Conservation (phyloP, 2,329 filamentous ascomycete species). For the Saccharata proteae region DNA sequence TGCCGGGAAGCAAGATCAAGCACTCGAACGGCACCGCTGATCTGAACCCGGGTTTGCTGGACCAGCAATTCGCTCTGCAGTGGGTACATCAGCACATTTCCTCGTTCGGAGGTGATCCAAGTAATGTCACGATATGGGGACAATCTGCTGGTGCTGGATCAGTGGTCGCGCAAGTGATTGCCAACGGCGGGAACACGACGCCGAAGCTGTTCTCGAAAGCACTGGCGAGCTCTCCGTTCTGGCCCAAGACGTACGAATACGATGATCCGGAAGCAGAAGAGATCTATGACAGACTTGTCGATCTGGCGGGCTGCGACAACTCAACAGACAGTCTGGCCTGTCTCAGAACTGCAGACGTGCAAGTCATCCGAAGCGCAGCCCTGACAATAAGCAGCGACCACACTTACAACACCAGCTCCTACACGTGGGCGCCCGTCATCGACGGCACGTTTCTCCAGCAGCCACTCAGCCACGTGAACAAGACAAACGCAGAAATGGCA, state of each 20-base stretch:
- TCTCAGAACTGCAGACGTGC: slow-evolving; percentile 42
- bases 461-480: slow-evolving; percentile 33
- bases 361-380: slow-evolving; percentile 41
- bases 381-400: slow-evolving; percentile 36
- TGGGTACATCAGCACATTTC: slow-evolving; percentile 26
- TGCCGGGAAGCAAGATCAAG: slow-evolving; percentile 38
- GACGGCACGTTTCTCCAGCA: slow-evolving; percentile 41
- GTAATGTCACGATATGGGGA: slow-evolving; percentile 30
- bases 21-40: slow-evolving; percentile 32
- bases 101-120: slow-evolving; percentile 26
- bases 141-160: slow-evolving; percentile 39
- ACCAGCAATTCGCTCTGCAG: slow-evolving; percentile 23
- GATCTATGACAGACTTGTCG: slow-evolving; percentile 36
- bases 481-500: slow-evolving; percentile 32
- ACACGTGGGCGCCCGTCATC: slow-evolving; percentile 50
- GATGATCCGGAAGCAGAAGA: slow-evolving; percentile 39
- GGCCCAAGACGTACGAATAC: slow-evolving; percentile 46
- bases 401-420: slow-evolving; percentile 44
- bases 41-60: slow-evolving; percentile 32
- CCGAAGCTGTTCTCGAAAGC: slow-evolving; percentile 37
- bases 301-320: slow-evolving; percentile 36
- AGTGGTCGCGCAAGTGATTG: slow-evolving; percentile 43
- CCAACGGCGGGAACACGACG: slow-evolving; percentile 27
- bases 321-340: slow-evolving; percentile 37
- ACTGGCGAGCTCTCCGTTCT: slow-evolving; percentile 43